phyloP scores from a whole-genome alignment of 257 asterid species.

The Salvia miltiorrhiza region DNA sequence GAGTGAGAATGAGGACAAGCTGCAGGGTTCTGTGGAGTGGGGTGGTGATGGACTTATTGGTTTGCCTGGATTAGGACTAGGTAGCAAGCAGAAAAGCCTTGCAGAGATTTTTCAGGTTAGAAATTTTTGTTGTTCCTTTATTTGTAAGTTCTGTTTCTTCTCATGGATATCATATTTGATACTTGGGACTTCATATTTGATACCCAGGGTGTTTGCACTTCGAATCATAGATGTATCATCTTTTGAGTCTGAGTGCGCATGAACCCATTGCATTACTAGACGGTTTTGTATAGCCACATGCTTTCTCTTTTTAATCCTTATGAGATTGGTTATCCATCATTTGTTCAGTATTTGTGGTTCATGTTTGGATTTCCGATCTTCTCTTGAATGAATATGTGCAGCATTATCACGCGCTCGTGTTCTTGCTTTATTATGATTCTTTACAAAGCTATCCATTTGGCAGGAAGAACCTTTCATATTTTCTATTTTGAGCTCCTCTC shows the following conservation, averaged over 20 bases:
- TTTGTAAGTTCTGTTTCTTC: background rate
- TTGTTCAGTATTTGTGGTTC: background rate
- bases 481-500: background rate
- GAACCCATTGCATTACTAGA: background rate
- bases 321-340: background rate
- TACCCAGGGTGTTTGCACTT: background rate
- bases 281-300: background rate
- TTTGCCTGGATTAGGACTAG: conserved; percentile 79
- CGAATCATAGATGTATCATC: background rate
- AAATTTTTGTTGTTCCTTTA: background rate
- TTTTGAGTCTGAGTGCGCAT: background rate
- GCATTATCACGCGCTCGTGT: background rate
- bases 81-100: conserved; percentile 85
- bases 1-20: conserved; percentile 44
- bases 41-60: conserved; percentile 97
- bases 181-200: background rate
- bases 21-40: conserved; percentile 81
- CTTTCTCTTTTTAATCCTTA: background rate
- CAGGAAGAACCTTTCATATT: background rate
- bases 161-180: background rate
- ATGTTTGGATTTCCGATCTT: background rate
- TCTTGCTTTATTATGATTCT: background rate
- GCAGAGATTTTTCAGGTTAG: conserved; percentile 82
- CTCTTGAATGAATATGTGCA: background rate
- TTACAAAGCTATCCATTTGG: background rate